Evolutionary conservation across 78 protist species (phyloP).

Genomic region (Mantamonas sphyraenae): DNA sequence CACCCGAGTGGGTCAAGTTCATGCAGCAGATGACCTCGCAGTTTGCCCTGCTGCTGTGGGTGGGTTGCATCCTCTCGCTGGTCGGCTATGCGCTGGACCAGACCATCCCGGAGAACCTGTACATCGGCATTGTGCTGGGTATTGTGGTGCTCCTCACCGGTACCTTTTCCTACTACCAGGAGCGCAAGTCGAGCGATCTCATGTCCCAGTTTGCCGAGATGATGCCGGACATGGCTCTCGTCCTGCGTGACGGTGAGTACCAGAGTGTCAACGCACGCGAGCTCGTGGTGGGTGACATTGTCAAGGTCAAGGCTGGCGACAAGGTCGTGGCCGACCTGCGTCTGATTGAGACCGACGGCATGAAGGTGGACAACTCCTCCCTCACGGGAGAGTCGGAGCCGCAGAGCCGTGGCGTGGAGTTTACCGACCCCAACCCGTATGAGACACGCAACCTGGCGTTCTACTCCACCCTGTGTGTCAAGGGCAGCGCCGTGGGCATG

Average conservation of each 20-base stretch:
- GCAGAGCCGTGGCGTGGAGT: slow-evolving; percentile 35
- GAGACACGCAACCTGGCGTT: slow-evolving; percentile 73
- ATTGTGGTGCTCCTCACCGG: slow-evolving; percentile 77
- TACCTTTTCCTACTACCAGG: slow-evolving; percentile 73
- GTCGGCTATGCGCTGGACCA: slow-evolving; percentile 32
- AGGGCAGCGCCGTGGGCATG: slow-evolving; percentile 71
- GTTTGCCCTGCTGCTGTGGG: slow-evolving; percentile 53
- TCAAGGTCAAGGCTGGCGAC: slow-evolving; percentile 57
- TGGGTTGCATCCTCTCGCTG: slow-evolving; percentile 47
- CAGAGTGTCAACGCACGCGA: slow-evolving; percentile 11
- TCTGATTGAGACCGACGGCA: slow-evolving; percentile 21
- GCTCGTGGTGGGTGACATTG: slow-evolving; percentile 78
- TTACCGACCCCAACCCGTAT: slow-evolving; percentile 46
- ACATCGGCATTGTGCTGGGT: slow-evolving; percentile 74
- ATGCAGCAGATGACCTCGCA: slow-evolving; percentile 19
- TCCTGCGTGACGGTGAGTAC: slow-evolving; percentile 46
- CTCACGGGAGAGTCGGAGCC: slow-evolving; percentile 92
- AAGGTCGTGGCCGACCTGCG: slow-evolving; percentile 87
- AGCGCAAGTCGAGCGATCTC: slow-evolving; percentile 51
- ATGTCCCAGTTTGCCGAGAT: slow-evolving; percentile 70
- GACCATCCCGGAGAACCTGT: slow-evolving; percentile 15
- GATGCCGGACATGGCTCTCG: slow-evolving; percentile 47
- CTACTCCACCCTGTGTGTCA: slow-evolving; percentile 50
- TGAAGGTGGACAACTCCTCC: slow-evolving; percentile 66
- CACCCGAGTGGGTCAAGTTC: slow-evolving; percentile 39